Percentiles rank a stretch among this genome's conserved stretches.
Evolutionary conservation across 148 eudicot genomes (phyloP).

Genomic region (Silene conica): DNA sequence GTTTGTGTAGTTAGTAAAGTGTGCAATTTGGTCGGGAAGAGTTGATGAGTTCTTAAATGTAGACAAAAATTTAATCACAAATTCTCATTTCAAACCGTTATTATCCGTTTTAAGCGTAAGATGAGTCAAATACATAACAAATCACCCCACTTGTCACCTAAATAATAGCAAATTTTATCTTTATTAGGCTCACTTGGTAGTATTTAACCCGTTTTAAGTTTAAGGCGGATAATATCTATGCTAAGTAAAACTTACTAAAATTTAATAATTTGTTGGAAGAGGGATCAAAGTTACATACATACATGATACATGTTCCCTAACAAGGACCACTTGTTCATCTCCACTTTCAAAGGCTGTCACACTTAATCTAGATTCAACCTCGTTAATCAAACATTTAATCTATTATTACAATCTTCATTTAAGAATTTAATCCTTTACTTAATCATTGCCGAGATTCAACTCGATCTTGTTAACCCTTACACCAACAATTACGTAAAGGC

Average conservation of each 20-base stretch:
- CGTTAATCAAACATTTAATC: slow-evolving; percentile 6
- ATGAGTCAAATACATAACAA: no score
- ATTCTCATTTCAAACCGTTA: no score
- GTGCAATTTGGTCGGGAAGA: slow-evolving; percentile 10
- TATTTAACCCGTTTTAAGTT: no score
- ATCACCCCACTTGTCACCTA: no score
- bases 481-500: no score
- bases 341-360: slow-evolving; percentile 3
- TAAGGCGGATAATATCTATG: no score
- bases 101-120: no score
- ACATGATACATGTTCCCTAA: neutral
- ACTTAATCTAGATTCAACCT: slow-evolving; percentile 13
- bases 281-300: neutral
- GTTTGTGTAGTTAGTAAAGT: neutral
- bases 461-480: neutral
- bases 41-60: slow-evolving; percentile 7
- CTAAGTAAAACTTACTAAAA: no score
- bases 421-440: neutral
- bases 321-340: slow-evolving; percentile 9
- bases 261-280: no score
- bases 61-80: no score
- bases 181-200: no score
- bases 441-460: neutral
- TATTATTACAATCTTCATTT: neutral
- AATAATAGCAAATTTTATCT: no score